A percentile compares a stretch with the other conserved stretches of the same genome.
These are phyloP conservation scores for Mucor irregularis DNA, from an alignment of 371 early-diverging fungal species.

Conservation along the genomic window DNA sequence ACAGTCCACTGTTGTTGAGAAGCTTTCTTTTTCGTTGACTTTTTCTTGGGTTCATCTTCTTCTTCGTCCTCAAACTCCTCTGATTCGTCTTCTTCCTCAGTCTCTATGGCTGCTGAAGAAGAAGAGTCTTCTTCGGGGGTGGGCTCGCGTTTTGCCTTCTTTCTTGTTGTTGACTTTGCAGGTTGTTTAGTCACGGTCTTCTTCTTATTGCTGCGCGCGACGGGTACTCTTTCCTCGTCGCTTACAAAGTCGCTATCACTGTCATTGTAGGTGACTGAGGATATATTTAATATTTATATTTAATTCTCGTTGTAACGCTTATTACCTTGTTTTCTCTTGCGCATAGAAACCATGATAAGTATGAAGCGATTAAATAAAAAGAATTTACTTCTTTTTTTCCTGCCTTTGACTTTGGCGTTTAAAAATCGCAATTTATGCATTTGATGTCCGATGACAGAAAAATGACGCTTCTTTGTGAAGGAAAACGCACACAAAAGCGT, in stretches of 20 bases:
- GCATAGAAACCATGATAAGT: background rate
- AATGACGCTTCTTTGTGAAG: no score
- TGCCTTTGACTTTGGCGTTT: no score
- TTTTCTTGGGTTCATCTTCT: background rate
- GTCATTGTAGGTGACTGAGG: background rate
- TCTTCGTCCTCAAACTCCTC: background rate
- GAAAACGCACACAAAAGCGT: no score
- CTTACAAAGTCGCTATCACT: slow-evolving; percentile 18
- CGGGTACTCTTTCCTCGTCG: slow-evolving; percentile 5
- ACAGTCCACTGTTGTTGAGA: background rate
- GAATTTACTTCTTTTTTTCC: no score
- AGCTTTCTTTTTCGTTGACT: background rate
- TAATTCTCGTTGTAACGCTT: background rate
- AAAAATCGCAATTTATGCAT: no score
- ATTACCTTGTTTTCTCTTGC: slow-evolving; percentile 4
- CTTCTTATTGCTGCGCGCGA: background rate
- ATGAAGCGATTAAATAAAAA: no score
- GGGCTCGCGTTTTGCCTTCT: no score
- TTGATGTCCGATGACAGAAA: no score
- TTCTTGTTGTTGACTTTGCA: background rate
- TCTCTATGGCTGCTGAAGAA: no score
- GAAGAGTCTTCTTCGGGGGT: no score
- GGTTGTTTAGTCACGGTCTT: background rate
- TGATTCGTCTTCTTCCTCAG: background rate
- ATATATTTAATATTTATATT: no score